Evolutionary conservation across 2,329 filamentous ascomycete genomes (phyloP), one percentile per base, ranked within the genome.

Genomic region (Pezicula neosporulosa): DNA sequence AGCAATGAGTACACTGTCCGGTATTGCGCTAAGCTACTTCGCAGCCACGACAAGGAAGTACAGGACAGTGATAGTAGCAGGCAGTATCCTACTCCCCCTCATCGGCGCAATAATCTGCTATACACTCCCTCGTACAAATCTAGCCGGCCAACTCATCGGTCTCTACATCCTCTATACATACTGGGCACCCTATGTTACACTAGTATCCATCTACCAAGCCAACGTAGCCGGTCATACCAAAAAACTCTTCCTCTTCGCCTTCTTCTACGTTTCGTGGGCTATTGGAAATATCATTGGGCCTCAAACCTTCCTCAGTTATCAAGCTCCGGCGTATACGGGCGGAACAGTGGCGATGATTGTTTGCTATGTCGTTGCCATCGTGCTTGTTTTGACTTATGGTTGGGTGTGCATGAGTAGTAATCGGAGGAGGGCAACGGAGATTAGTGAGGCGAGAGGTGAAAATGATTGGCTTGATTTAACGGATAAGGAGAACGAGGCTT

Each of bases 181-280:
- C 49, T 66, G 59, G 56, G 66, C 59, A 6, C 60, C 65, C 3
- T 66, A 66, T 37, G 60, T 64, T n/a, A 49, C 47, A 12, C 46
- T 49, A 2, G 47, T 52, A 4, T 49, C 50, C 8, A 49, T 42
- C n/a, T 42, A 69, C 63, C 12, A 74, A 18, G 51, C 50, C 4
- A 60, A 76, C 50, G 66, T 70, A 6, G 70, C 68, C 5, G 73
- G 73, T 0, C 70, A 76, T 49, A 72, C 71, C 6, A 76, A 76
- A 62, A 75, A 75, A 53, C 68, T 74, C 38, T 72, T 71, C 13
- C 65, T 71, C 53, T 75, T 74, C 46, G 72, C 71, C 1, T 58
- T 74, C 39, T 63, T 70, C 12, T 59, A 74, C 6, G 67, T 75
- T 48, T 62, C 67, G 2, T 75, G 44, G 30, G 39, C 39, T 18